phyloP scores from a whole-genome alignment of 2,329 filamentous ascomycete species.

The Botrytis porri region DNA sequence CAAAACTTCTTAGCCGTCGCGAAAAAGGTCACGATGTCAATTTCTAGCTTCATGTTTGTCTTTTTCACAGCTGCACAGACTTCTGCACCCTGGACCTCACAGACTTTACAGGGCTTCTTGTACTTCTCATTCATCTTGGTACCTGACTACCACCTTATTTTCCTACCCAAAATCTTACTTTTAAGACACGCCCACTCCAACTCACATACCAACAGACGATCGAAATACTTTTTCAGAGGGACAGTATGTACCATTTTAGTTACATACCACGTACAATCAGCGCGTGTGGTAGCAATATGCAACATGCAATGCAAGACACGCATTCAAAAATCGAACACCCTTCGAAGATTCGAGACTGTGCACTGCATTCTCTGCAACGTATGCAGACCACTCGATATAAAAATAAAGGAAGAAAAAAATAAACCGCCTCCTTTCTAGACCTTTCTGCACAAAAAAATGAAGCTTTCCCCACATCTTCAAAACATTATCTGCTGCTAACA shows the following conservation, averaged over 20 bases:
- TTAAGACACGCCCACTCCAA: background rate
- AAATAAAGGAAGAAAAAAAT: background rate
- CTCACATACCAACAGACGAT: background rate
- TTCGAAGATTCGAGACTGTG: constrained; percentile 8
- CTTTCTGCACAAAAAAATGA: background rate
- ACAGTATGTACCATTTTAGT: background rate
- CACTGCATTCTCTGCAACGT: background rate
- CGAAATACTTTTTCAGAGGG: background rate
- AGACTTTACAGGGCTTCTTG: constrained; percentile 6
- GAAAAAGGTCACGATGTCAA: constrained; percentile 12
- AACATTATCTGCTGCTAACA: background rate
- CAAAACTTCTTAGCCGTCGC: background rate
- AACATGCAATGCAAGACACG: constrained; percentile 1
- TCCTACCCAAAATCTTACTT: constrained; percentile 12
- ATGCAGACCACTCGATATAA: background rate
- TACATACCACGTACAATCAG: background rate
- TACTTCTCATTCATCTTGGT: constrained; percentile 7
- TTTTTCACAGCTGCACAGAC: background rate
- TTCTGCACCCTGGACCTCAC: background rate
- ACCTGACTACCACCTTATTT: constrained; percentile 13
- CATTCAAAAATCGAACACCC: background rate
- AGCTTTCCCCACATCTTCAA: background rate
- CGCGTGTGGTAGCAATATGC: background rate
- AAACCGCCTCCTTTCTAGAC: background rate
- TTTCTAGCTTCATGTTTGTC: constrained; percentile 5